A percentile compares a stretch with the other conserved stretches of the same genome.
These are phyloP conservation scores for Apiospora malaysiana DNA, from an alignment of 2,329 filamentous ascomycete species.

Conservation along the genomic window DNA sequence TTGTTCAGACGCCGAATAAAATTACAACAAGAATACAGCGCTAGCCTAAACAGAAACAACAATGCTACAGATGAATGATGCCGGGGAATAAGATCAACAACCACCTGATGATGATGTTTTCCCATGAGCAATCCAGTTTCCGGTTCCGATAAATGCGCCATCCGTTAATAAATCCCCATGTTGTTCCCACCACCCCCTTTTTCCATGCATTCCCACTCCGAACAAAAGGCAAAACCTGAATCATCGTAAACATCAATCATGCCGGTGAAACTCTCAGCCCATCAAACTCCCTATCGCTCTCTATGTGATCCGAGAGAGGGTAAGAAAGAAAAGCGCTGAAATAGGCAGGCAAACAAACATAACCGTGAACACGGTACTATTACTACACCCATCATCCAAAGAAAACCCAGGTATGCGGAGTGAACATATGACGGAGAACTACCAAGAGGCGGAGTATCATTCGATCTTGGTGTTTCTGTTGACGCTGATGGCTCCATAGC, in stretches of 20 bases:
- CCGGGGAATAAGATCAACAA: not conserved
- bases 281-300: not conserved
- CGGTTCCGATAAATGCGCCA: not conserved
- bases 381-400: not conserved
- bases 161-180: not conserved
- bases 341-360: not conserved
- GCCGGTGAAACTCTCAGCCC: not conserved
- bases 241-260: conserved; percentile 9
- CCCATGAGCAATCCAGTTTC: not conserved
- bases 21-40: not conserved
- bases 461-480: too few species aligned
- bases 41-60: conserved; percentile 1
- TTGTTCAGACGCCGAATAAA: not conserved
- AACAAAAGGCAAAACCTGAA: not conserved
- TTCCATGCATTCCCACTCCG: not conserved
- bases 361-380: not conserved
- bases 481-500: too few species aligned
- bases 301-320: not conserved
- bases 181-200: not conserved
- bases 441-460: not conserved
- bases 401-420: not conserved
- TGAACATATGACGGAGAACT: not conserved
- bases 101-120: not conserved
- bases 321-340: not conserved
- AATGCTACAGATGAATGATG: conserved; percentile 6